A percentile compares a stretch with the other conserved stretches of the same genome.
Evolutionary conservation across 164 flowering plant genomes (phyloP).

Genomic region (Stephania cephalantha): DNA sequence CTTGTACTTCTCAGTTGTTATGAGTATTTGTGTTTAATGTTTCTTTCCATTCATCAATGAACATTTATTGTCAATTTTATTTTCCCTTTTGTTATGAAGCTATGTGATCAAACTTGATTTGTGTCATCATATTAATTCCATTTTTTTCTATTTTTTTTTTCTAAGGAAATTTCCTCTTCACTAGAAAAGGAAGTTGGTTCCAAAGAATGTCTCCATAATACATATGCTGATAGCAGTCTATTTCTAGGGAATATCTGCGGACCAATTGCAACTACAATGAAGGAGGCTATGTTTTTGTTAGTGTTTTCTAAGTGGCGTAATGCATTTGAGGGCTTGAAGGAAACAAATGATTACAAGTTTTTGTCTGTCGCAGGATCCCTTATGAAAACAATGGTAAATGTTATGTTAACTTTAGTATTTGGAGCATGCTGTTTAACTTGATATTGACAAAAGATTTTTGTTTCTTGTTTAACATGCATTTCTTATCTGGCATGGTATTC

Average conservation of each 20-base stretch:
- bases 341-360: constrained; percentile 69
- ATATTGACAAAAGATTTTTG: background rate
- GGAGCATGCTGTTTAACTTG: background rate
- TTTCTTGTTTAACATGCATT: background rate
- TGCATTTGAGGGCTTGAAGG: constrained; percentile 84
- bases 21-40: background rate
- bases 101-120: background rate
- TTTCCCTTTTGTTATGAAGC: background rate
- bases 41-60: background rate
- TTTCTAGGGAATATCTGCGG: constrained; percentile 79
- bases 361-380: constrained; percentile 79
- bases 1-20: background rate
- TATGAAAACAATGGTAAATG: constrained; percentile 72
- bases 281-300: constrained; percentile 73
- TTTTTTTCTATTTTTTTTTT: background rate
- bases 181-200: constrained; percentile 23
- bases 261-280: constrained; percentile 87
- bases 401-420: constrained; percentile 6
- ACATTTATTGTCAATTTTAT: background rate
- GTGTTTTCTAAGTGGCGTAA: constrained; percentile 72
- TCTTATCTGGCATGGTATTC: background rate
- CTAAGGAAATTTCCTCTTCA: constrained; percentile 10
- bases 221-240: constrained; percentile 36
- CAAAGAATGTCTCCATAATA: constrained; percentile 22
- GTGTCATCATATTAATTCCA: background rate